phyloP scores from a whole-genome alignment of 371 early-diverging fungal genomes.

The Batkoa obscura region DNA sequence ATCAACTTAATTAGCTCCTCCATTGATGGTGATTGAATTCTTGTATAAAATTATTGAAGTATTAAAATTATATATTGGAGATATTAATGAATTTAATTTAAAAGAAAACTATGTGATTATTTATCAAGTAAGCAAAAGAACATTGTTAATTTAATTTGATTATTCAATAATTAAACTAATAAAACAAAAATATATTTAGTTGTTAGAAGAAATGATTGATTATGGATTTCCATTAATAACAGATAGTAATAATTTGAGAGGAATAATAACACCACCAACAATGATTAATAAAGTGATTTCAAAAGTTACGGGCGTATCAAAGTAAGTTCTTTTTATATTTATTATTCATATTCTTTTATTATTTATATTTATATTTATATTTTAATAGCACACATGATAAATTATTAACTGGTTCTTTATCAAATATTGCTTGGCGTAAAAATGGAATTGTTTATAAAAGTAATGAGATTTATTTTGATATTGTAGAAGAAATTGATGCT shows the following conservation, averaged over 20 bases:
- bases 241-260: constrained; percentile 63
- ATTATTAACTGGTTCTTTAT: constrained; percentile 32
- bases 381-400: constrained; percentile 5
- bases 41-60: constrained; percentile 64
- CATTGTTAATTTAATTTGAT: background rate
- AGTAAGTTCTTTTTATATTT: constrained; percentile 12
- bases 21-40: constrained; percentile 68
- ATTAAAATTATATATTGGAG: constrained; percentile 59
- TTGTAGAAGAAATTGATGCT: constrained; percentile 72
- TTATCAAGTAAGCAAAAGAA: constrained; percentile 34
- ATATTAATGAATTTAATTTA: constrained; percentile 54
- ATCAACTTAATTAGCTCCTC: constrained; percentile 37
- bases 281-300: constrained; percentile 66
- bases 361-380: background rate
- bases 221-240: constrained; percentile 75
- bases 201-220: constrained; percentile 86
- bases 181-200: constrained; percentile 14
- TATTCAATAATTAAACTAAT: background rate
- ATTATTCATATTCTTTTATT: background rate
- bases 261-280: constrained; percentile 73
- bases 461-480: constrained; percentile 87
- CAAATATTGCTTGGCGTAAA: constrained; percentile 59
- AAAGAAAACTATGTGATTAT: constrained; percentile 87
- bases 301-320: constrained; percentile 51
- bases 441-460: constrained; percentile 71